A percentile compares a stretch with the other conserved stretches of the same genome.
Conservation (phyloP, 163 green algal species). For the Chlamydomonas reinhardtii region DNA sequence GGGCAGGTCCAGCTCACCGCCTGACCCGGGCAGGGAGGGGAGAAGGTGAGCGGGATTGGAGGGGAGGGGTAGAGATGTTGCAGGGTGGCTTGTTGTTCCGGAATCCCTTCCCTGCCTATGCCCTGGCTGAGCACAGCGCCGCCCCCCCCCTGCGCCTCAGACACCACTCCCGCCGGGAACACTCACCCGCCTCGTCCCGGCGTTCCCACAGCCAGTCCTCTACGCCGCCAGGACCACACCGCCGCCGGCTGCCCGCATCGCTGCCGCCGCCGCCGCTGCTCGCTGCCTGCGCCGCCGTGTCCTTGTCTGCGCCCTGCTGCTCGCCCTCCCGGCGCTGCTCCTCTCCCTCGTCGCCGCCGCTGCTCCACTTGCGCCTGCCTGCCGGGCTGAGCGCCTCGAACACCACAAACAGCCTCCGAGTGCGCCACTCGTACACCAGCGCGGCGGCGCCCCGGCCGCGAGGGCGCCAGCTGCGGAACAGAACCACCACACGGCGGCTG, state of each 20-base stretch:
- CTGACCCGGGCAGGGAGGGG: conserved; percentile 37
- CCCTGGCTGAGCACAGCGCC: too few relatives aligned
- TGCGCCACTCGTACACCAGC: conserved; percentile 79
- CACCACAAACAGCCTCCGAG: conserved; percentile 43
- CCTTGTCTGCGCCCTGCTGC: not conserved
- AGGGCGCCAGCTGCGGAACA: conserved; percentile 75
- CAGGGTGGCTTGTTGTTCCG: too few relatives aligned
- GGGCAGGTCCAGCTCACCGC: conserved; percentile 69
- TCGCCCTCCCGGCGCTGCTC: too few relatives aligned
- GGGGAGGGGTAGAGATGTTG: not conserved
- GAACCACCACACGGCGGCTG: conserved; percentile 48
- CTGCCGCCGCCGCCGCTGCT: not conserved
- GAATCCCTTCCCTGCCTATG: too few relatives aligned
- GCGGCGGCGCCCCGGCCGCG: conserved; percentile 74
- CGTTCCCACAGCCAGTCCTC: conserved; percentile 42
- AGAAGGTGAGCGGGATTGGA: not conserved
- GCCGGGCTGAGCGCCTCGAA: conserved; percentile 28
- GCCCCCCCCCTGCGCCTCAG: too few relatives aligned
- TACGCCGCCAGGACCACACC: not conserved
- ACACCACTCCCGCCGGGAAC: too few relatives aligned
- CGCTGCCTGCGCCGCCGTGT: not conserved
- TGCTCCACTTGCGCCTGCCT: not conserved
- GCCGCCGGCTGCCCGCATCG: too few relatives aligned
- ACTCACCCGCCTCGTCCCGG: conserved; percentile 10
- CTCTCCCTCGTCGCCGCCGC: not conserved